Base-by-base conservation (phyloP, 2,329 filamentous ascomycete genomes). In the Penicillium thymicola region DNA sequence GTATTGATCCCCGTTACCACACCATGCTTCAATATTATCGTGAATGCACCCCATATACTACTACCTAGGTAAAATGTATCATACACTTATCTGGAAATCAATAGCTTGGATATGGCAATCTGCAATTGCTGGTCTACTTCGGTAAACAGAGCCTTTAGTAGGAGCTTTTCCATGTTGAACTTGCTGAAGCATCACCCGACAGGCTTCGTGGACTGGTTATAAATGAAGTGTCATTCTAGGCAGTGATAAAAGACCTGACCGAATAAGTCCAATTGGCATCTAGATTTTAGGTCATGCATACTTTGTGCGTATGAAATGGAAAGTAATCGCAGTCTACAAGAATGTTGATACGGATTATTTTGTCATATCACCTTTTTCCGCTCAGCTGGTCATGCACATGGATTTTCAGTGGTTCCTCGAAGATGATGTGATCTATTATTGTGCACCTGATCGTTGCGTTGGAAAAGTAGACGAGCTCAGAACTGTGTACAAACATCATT, bases 271-370 rank as follows among this genome's bases (percentile, higher is more conserved):
- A 55, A 8, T 4, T 4, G 18, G 28, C 14, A 21, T 60, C n/a
- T 30, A 23, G 5, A 5, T 47, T 28, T 44, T 58, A 36, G 47
- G 51, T 44, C 34, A 58, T 58, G 18, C 21, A 59, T 48, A 55
- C 42, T n/a, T 55, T 55, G 32, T 18, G 18, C 43, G 16, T 51
- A 58, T n/a, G 44, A 53, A 53, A 48, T 55, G 38, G 48, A 53
- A 40, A n/a, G 28, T 53, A 23, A 27, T 11, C 38, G 38, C 11
- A 42, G 43, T 60, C 2, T 50, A 58, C 7, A 49, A 51, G 13
- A 13, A 49, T 13, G 30, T 55, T 21, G 27, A n/a, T 6, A 10
- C 4, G 11, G 4, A 34, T 18, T 5, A 28, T 21, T 46, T 56
- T 38, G 27, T 1, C 23, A 21, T 18, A 2, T 43, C 21, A 37